Conservation (phyloP, 495 filamentous ascomycete species). For the Lasiosphaeria miniovina region DNA sequence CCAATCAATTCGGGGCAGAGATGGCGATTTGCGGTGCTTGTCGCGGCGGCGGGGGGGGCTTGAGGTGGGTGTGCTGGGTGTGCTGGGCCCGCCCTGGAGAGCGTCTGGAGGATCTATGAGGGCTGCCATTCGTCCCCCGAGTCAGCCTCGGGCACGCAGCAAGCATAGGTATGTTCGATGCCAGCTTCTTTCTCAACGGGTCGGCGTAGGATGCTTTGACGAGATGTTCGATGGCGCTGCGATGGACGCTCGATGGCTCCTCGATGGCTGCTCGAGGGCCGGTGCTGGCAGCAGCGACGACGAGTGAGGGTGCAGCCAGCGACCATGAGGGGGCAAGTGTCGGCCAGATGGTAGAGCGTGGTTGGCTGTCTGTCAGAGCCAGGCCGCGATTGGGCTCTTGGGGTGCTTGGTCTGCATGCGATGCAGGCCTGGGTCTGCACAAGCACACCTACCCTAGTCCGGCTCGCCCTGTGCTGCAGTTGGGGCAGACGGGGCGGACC, state of each 20-base stretch:
- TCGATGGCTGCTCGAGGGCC: constrained; percentile 4
- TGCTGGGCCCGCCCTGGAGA: constrained; percentile 30
- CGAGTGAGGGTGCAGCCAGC: constrained; percentile 3
- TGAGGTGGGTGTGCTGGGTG: constrained; percentile 18
- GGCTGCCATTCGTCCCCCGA: constrained; percentile 42
- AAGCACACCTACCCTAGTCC: constrained; percentile 6
- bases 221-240: neutral
- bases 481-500: neutral
- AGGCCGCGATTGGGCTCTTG: constrained; percentile 30
- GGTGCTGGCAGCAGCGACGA: constrained; percentile 16
- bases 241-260: neutral
- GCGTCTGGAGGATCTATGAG: constrained; percentile 21
- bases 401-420: constrained; percentile 1
- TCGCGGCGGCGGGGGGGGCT: neutral
- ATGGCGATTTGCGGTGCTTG: constrained; percentile 33
- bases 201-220: too few relatives aligned
- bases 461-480: neutral
- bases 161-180: neutral
- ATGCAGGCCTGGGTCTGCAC: constrained; percentile 3
- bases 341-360: constrained; percentile 34
- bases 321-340: constrained; percentile 14
- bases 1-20: constrained; percentile 42
- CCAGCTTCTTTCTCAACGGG: too few relatives aligned
- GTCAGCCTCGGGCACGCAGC: constrained; percentile 33
- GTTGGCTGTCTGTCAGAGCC: constrained; percentile 24